Percentiles rank a stretch among this genome's conserved stretches.
Evolutionary conservation across 805 yeast genomes (phyloP).

Genomic region (Candida qinlingensis): DNA sequence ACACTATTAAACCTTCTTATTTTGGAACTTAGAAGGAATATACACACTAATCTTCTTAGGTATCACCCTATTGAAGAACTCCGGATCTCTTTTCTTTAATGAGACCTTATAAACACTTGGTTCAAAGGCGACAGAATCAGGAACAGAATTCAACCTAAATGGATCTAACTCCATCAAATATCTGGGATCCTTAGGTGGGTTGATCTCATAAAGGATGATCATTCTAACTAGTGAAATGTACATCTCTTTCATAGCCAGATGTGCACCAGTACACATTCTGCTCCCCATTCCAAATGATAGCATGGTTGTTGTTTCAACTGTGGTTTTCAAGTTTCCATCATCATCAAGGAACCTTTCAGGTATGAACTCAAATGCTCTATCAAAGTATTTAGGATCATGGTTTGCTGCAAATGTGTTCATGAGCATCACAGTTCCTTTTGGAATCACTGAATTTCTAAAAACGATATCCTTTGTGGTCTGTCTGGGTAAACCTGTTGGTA

Average conservation of each 20-base stretch:
- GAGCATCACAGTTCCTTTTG: constrained; percentile 47
- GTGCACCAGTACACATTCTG: constrained; percentile 66
- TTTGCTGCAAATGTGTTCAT: constrained; percentile 72
- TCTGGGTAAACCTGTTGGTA: constrained; percentile 65
- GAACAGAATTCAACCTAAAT: constrained; percentile 43
- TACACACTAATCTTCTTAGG: not conserved
- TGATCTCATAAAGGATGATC: constrained; percentile 44
- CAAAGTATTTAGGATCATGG: constrained; percentile 46
- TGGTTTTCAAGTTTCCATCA: constrained; percentile 13
- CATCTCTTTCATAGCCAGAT: constrained; percentile 59
- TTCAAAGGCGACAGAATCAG: constrained; percentile 58
- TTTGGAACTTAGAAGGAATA: not conserved
- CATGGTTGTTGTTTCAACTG: constrained; percentile 23
- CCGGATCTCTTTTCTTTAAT: constrained; percentile 27
- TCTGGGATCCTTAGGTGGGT: constrained; percentile 30
- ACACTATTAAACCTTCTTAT: not conserved
- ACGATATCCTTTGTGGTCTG: constrained; percentile 46
- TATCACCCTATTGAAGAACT: constrained; percentile 7
- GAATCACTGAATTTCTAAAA: constrained; percentile 40
- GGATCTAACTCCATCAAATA: constrained; percentile 45
- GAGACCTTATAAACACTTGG: constrained; percentile 40
- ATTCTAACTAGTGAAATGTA: constrained; percentile 52
- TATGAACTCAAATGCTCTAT: constrained; percentile 39
- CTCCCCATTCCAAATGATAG: constrained; percentile 67
- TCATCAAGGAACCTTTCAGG: constrained; percentile 50